Percentiles rank a stretch among this genome's conserved stretches.
phyloP scores from a whole-genome alignment of 768 basidiomycete genomes.

The Tulasnella sp. region DNA sequence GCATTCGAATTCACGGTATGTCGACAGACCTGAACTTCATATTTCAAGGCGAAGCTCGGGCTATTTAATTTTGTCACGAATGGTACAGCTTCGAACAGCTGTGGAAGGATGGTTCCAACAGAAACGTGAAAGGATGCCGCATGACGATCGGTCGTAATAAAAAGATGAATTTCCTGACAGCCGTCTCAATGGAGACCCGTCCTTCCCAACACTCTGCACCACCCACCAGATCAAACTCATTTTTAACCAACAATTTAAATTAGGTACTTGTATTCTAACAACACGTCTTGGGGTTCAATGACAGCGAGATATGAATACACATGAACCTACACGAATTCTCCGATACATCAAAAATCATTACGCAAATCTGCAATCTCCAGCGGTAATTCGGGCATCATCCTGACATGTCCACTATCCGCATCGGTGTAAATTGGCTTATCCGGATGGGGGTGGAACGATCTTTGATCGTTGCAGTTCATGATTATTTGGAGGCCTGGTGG shows the following conservation, averaged over 20 bases:
- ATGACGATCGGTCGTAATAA: neutral
- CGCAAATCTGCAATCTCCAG: conserved; percentile 84
- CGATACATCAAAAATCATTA: neutral
- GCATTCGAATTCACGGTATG: neutral
- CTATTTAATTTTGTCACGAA: neutral
- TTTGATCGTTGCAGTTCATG: conserved; percentile 55
- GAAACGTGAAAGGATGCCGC: neutral
- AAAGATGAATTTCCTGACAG: neutral
- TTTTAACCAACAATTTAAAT: neutral
- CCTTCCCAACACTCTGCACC: neutral
- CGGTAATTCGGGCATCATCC: conserved; percentile 51
- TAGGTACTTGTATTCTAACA: neutral
- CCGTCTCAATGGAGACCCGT: neutral
- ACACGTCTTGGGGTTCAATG: neutral
- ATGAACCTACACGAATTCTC: neutral
- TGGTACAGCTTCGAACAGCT: neutral
- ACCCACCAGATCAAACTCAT: neutral
- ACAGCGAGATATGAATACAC: neutral
- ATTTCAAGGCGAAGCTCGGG: neutral
- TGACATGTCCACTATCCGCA: conserved; percentile 77
- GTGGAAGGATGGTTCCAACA: neutral
- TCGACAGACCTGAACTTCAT: neutral
- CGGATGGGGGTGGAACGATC: conserved; percentile 81
- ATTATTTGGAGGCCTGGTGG: conserved; percentile 74
- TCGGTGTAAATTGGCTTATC: conserved; percentile 83